Evolutionary conservation across 495 filamentous ascomycete species (phyloP).

Genomic region (Lasiosphaeriaceae sp.): DNA sequence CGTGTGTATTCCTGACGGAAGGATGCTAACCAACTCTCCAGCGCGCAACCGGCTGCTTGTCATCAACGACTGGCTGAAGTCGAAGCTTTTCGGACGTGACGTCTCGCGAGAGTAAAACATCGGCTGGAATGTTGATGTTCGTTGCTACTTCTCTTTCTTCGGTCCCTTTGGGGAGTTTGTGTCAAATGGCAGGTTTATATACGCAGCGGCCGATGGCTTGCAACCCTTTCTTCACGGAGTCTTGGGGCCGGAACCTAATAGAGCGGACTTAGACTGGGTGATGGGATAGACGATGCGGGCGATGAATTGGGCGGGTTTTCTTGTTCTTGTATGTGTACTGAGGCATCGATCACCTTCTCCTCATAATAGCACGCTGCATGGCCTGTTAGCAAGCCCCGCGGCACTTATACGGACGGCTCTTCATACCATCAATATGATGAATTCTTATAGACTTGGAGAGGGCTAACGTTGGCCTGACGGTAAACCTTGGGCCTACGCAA

Average conservation of each 20-base stretch:
- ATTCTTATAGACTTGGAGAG: too few relatives aligned
- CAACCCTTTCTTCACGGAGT: conserved; percentile 15
- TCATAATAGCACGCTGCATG: background rate
- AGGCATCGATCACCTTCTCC: background rate
- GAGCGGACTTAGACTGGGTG: conserved; percentile 13
- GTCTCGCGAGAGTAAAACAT: conserved; percentile 81
- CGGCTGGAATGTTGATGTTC: background rate
- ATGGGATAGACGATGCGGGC: conserved; percentile 5
- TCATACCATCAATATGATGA: too few relatives aligned
- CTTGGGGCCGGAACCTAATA: conserved; percentile 16
- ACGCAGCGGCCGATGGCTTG: background rate
- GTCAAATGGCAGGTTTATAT: conserved; percentile 2
- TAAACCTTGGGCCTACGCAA: too few relatives aligned
- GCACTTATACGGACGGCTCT: too few relatives aligned
- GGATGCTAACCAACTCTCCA: conserved; percentile 22
- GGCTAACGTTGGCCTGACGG: too few relatives aligned
- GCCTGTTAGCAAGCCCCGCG: background rate
- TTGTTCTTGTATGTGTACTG: background rate
- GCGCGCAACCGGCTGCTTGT: conserved; percentile 91
- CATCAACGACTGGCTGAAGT: conserved; percentile 91
- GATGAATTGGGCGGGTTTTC: background rate
- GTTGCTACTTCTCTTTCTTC: conserved; percentile 1
- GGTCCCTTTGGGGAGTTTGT: background rate
- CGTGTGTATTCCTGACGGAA: background rate
- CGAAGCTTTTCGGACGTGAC: conserved; percentile 91